Evolutionary conservation across 2,329 filamentous ascomycete genomes (phyloP).

Genomic region (Pochonia chlamydosporia): DNA sequence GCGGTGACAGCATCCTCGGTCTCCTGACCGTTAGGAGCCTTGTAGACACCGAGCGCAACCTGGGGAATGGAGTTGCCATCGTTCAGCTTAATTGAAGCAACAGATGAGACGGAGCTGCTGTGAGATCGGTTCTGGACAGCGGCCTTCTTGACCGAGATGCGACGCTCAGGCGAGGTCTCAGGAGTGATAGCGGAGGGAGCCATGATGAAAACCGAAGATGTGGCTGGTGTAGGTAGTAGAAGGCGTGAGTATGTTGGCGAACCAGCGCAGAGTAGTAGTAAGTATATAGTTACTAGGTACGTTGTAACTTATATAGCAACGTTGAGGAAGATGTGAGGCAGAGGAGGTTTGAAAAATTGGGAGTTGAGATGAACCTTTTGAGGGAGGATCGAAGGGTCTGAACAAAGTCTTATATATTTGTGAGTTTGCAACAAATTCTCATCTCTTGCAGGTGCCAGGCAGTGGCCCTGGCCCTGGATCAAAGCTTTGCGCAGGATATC

Average conservation of each 20-base stretch:
- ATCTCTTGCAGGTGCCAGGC: not conserved
- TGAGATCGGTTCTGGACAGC: conserved; percentile 16
- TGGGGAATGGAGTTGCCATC: conserved; percentile 64
- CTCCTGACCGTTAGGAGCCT: conserved; percentile 44
- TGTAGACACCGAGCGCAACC: conserved; percentile 42
- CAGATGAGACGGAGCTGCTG: conserved; percentile 18
- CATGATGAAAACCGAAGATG: conserved; percentile 18
- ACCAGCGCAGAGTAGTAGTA: not conserved
- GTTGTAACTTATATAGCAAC: not conserved
- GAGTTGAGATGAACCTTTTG: not conserved
- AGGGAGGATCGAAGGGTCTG: conserved; percentile 2
- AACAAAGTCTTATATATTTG: conserved; percentile 5
- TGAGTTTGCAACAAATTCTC: not conserved
- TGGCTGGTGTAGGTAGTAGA: not conserved
- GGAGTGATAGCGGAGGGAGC: conserved; percentile 30
- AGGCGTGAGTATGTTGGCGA: not conserved
- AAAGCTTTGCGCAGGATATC: not conserved
- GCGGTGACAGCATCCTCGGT: conserved; percentile 54
- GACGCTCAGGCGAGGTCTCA: conserved; percentile 25
- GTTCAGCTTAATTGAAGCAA: conserved; percentile 54
- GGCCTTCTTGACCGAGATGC: conserved; percentile 22
- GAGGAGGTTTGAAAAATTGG: not conserved
- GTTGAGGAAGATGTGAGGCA: not conserved
- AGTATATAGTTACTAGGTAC: not conserved
- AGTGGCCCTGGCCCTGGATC: not conserved